Conservation (phyloP, 805 yeast species). For the Candida maesae region DNA sequence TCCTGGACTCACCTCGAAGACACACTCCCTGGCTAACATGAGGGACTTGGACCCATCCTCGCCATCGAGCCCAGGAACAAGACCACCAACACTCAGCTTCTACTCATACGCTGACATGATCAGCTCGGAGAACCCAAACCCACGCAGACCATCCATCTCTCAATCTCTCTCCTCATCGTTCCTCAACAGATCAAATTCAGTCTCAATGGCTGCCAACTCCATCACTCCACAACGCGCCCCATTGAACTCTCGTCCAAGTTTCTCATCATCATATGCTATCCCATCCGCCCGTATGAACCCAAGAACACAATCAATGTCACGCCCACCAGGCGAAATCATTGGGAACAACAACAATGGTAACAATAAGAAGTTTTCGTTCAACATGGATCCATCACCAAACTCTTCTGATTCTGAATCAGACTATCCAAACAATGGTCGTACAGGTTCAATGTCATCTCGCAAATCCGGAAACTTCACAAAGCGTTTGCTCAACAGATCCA, state of each 20-base stretch:
- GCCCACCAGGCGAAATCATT: too few species aligned
- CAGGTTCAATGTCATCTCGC: slow-evolving; percentile 15
- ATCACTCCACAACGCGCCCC: slow-evolving; percentile 25
- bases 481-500: slow-evolving; percentile 7
- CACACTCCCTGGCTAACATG: slow-evolving; percentile 24
- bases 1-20: slow-evolving; percentile 19
- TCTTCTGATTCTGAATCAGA: slow-evolving; percentile 29
- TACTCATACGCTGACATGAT: slow-evolving; percentile 81
- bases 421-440: slow-evolving; percentile 16
- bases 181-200: slow-evolving; percentile 20
- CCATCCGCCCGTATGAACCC: slow-evolving; percentile 1
- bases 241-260: slow-evolving; percentile 19
- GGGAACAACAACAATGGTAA: too few species aligned
- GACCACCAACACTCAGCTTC: slow-evolving; percentile 39
- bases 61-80: slow-evolving; percentile 10
- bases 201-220: slow-evolving; percentile 17
- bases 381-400: slow-evolving; percentile 23
- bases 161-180: slow-evolving; percentile 37
- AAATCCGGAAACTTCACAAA: slow-evolving; percentile 4
- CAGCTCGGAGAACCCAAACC: slow-evolving; percentile 53
- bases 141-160: slow-evolving; percentile 58
- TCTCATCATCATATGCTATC: slow-evolving; percentile 33
- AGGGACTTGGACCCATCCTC: slow-evolving; percentile 21
- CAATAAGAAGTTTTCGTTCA: slow-evolving; percentile 20
- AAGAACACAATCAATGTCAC: background rate